Percentiles rank a stretch among this genome's conserved stretches.
Conservation (phyloP, 2,329 filamentous ascomycete genomes). For the Fusarium decemcellulare region DNA sequence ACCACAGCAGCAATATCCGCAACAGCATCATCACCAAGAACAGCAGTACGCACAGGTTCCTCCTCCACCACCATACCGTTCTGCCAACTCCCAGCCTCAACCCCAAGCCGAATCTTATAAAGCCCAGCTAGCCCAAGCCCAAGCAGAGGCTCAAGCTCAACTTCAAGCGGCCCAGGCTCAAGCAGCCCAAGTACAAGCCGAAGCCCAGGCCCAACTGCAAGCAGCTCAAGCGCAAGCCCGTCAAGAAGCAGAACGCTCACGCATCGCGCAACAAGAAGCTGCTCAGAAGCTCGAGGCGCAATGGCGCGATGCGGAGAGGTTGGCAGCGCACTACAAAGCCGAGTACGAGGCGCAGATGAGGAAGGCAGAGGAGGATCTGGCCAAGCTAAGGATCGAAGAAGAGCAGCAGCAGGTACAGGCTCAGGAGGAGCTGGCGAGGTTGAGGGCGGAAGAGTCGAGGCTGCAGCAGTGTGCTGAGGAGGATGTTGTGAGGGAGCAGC, state of each 20-base stretch:
- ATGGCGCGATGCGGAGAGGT: conserved; percentile 37
- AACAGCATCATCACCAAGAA: conserved; percentile 13
- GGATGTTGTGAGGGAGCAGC: conserved; percentile 31
- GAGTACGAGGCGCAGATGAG: conserved; percentile 34
- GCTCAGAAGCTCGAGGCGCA: conserved; percentile 31
- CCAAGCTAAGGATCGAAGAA: conserved; percentile 13
- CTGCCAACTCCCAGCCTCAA: conserved; percentile 7
- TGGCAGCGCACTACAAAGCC: conserved; percentile 40
- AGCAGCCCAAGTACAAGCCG: conserved; percentile 1
- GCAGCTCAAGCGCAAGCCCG: neutral
- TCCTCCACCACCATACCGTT: conserved; percentile 7
- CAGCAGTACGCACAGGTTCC: conserved; percentile 29
- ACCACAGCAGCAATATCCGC: neutral
- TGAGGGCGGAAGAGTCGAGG: conserved; percentile 23
- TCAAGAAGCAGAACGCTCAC: conserved; percentile 4
- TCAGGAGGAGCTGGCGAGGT: conserved; percentile 7
- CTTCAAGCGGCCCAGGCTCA: neutral
- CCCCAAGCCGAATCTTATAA: neutral
- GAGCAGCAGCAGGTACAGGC: conserved; percentile 13
- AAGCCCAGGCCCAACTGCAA: conserved; percentile 2
- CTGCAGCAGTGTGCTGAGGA: conserved; percentile 13
- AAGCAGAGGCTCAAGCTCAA: conserved; percentile 2
- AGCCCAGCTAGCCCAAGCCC: neutral
- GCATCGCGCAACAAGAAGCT: neutral
- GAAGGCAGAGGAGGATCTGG: conserved; percentile 23